phyloP scores from a whole-genome alignment of 164 flowering plant genomes.

The Chimonanthus praecox region DNA sequence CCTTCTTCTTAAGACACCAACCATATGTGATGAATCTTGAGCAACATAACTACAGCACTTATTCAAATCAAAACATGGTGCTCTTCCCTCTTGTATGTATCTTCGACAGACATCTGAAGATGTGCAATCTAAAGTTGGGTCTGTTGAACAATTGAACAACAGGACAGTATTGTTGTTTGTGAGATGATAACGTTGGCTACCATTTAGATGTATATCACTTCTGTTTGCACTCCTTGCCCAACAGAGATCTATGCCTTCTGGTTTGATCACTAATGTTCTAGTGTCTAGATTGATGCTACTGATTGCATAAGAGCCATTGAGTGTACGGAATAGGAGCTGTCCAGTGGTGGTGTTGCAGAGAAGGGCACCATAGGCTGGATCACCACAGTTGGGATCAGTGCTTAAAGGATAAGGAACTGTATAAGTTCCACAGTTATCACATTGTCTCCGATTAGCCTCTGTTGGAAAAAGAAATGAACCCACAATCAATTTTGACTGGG shows the following conservation, averaged over 20 bases:
- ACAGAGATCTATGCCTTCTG: neutral
- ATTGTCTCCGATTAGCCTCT: neutral
- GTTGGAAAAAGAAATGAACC: neutral
- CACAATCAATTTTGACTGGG: neutral
- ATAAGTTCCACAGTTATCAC: constrained; percentile 3
- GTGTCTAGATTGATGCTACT: neutral
- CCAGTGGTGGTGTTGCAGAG: neutral
- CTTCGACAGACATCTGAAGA: neutral
- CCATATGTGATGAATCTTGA: neutral
- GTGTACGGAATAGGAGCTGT: constrained; percentile 6
- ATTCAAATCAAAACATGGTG: neutral
- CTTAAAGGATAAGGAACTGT: constrained; percentile 11
- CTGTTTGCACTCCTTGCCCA: neutral
- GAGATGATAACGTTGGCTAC: neutral
- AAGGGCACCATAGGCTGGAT: constrained; percentile 3
- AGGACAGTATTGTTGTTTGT: constrained; percentile 1
- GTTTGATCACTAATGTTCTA: constrained; percentile 4
- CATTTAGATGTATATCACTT: neutral
- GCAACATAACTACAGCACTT: neutral
- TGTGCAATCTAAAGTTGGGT: neutral
- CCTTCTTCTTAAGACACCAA: neutral
- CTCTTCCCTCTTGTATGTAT: neutral
- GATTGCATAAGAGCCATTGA: constrained; percentile 1
- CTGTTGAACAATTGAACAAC: neutral
- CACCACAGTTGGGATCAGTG: constrained; percentile 9